Base-by-base conservation (phyloP, 441 rosid species). In the Eruca vesicaria region DNA sequence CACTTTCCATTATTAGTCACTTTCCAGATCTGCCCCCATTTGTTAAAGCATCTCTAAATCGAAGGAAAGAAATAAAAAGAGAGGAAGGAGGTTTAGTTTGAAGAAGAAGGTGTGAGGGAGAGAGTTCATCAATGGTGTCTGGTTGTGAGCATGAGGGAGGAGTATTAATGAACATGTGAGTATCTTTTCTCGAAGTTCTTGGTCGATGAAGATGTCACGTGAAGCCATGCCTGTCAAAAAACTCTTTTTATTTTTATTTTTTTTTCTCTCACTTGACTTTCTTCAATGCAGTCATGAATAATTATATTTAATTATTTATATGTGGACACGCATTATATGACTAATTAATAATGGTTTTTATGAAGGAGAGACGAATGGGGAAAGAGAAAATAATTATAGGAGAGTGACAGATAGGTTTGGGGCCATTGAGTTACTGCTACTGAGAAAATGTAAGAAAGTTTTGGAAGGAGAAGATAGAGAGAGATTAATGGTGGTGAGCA, bases 191-290 rank as follows among this genome's bases (percentile, higher is more conserved):
- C 83, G 80, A 84, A 78, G 78, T 73, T 71, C 69, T 65, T 83
- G 77, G 78, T 78, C 68, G 80, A 73, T 77, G 77, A 79, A 78
- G 79, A 58, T 73, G 60, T 82, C 94, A 88, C 92, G 95, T 88
- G 92, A 85, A 83, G 81, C 78, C 86, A 80, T 70, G 82, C 67
- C 83, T 77, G 75, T 35, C 9, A 48, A 50, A 50, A 68, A 43
- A 19, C 4, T 9, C 6, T 23, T 7, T 7, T 16, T 62, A 31
- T 26, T 52, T 59, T 7, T 15, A 4, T 23, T 29, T 0, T 14
- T 43, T n/a, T 43, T 15, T 60, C 12, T 55, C 74, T 62, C 38
- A 63, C 85, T 61, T 65, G 83, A 80, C 73, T 75, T 69, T 79
- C 72, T 71, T 71, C 58, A 66, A 66, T 77, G 64, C 62, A 15